Conservation (phyloP, 805 yeast genomes). For the Candida maesae region DNA sequence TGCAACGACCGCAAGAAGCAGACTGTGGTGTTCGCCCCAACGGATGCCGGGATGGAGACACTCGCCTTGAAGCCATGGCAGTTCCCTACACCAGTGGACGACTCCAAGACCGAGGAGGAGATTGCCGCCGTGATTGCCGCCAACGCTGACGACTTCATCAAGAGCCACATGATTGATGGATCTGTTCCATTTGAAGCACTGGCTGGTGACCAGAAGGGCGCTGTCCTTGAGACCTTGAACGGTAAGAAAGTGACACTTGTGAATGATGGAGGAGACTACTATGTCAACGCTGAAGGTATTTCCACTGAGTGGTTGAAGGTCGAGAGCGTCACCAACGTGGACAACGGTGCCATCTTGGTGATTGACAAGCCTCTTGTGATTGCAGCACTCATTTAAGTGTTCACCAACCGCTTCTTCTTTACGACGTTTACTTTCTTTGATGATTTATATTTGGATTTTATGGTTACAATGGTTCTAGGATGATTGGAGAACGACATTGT, state of each 20-base stretch:
- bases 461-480: too few species aligned
- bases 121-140: slow-evolving; percentile 45
- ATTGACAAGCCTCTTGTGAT: slow-evolving; percentile 29
- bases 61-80: slow-evolving; percentile 73
- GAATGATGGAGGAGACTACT: slow-evolving; percentile 33
- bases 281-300: slow-evolving; percentile 31
- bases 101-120: slow-evolving; percentile 34
- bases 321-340: slow-evolving; percentile 32
- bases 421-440: too few species aligned
- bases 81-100: slow-evolving; percentile 53
- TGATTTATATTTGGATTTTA: too few species aligned
- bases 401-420: background rate
- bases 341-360: slow-evolving; percentile 44
- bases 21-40: slow-evolving; percentile 67
- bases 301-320: slow-evolving; percentile 34
- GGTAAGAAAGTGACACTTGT: slow-evolving; percentile 35
- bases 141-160: slow-evolving; percentile 57
- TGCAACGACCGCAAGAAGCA: slow-evolving; percentile 42
- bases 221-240: slow-evolving; percentile 30
- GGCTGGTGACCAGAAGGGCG: slow-evolving; percentile 24
- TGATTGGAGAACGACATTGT: too few species aligned
- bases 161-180: slow-evolving; percentile 55
- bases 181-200: slow-evolving; percentile 22
- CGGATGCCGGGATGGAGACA: slow-evolving; percentile 53
- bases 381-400: slow-evolving; percentile 1